Percentiles rank a stretch among this genome's conserved stretches.
Conservation (phyloP, 2,329 filamentous ascomycete species). For the Grosmannia serpens region DNA sequence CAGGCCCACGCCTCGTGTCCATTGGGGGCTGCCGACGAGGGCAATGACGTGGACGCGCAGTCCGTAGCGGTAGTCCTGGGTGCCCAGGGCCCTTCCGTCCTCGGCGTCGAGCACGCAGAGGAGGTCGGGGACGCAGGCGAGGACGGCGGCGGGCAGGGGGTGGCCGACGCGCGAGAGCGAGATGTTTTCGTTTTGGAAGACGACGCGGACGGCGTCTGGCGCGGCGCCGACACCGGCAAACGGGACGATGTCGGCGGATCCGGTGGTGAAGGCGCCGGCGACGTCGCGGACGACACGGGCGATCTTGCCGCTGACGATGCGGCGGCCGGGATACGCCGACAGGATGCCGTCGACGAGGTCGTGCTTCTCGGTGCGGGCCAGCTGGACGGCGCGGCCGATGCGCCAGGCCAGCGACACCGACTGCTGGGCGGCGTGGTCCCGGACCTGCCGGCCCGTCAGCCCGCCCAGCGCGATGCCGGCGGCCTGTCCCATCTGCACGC, state of each 20-base stretch:
- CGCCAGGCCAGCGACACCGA: not conserved
- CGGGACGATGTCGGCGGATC: not conserved
- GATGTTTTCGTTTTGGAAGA: not conserved
- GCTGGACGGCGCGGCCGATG: not conserved
- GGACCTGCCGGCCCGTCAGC: not conserved
- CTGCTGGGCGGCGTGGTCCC: not conserved
- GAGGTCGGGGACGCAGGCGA: not conserved
- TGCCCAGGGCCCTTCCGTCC: not conserved
- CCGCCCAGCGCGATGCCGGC: not conserved
- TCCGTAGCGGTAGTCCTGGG: not conserved
- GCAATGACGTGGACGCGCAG: not conserved
- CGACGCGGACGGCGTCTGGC: not conserved
- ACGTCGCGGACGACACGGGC: not conserved
- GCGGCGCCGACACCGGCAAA: not conserved
- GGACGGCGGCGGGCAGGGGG: not conserved
- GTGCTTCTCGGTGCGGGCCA: not conserved
- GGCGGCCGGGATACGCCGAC: not conserved
- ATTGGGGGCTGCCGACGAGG: not conserved
- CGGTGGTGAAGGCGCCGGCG: not conserved
- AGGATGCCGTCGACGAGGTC: not conserved
- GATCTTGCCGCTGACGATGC: not conserved
- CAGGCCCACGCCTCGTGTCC: not conserved
- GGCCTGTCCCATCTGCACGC: not conserved
- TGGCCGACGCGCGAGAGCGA: not conserved
- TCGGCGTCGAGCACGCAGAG: not conserved